Conservation (phyloP, 2,329 filamentous ascomycete genomes). For the Metarhizium album region DNA sequence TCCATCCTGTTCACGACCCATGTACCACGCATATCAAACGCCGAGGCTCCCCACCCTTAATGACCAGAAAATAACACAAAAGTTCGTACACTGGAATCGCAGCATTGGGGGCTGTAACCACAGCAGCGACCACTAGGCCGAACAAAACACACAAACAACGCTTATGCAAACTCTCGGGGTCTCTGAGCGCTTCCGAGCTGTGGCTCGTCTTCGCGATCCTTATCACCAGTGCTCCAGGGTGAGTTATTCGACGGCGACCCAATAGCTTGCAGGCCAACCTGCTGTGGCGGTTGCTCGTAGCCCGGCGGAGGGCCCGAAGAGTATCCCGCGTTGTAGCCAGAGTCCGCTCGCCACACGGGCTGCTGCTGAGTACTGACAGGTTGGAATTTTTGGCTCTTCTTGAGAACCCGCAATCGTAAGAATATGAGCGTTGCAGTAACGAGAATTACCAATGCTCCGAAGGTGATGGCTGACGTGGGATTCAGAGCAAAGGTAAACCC, state of each 20-base stretch:
- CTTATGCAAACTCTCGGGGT: constrained; percentile 22
- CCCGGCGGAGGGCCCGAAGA: constrained; percentile 21
- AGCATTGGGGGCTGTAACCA: background rate
- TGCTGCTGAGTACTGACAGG: constrained; percentile 14
- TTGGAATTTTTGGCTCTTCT: constrained; percentile 10
- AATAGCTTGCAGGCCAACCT: constrained; percentile 18
- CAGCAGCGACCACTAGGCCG: background rate
- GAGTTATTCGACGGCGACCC: constrained; percentile 16
- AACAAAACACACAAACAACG: background rate
- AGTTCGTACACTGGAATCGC: background rate
- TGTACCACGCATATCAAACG: background rate
- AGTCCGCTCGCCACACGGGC: constrained; percentile 18
- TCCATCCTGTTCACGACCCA: background rate
- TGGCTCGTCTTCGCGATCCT: constrained; percentile 21
- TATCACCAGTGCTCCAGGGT: constrained; percentile 15
- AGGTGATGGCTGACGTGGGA: constrained; percentile 32
- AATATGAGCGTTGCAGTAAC: constrained; percentile 25
- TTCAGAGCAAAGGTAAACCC: constrained; percentile 48
- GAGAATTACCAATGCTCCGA: constrained; percentile 35
- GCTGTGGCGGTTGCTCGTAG: constrained; percentile 22
- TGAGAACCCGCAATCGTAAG: constrained; percentile 20
- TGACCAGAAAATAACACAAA: background rate
- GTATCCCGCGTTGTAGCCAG: constrained; percentile 13
- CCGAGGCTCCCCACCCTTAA: background rate
- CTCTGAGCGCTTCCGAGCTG: constrained; percentile 20